Evolutionary conservation across 208 protist species (phyloP), one percentile per base, ranked within the genome.

Genomic region (Crithidia sp.): DNA sequence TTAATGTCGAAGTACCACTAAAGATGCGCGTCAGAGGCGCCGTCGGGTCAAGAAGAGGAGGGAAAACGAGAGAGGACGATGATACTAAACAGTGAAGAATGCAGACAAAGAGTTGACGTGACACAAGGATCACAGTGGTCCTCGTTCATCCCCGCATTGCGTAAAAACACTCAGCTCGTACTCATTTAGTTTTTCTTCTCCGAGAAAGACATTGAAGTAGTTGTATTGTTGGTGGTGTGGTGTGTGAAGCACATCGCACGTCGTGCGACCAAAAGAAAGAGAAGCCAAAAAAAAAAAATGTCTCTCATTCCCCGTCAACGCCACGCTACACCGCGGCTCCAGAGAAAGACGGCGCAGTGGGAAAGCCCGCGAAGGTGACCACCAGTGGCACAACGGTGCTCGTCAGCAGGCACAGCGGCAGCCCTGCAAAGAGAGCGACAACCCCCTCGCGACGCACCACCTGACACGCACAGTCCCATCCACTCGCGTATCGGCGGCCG

Each of bases 401-500:
- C 56, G 59, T 68, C 16, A 81, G 39, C 28, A 81, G 53, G 39
- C 71, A 76, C 41, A 76, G 63, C 53, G 68, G 69, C 45, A 76
- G 67, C n/a, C 77, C 77, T 8, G 70, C 66, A 36, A 76, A 68
- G 39, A 82, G 64, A 13, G 61, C 70, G 8, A 65, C 9, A 9
- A 56, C 54, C 2, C 77, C 77, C 36, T 82, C 77, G 14, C 50
- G 56, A 2, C 49, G 69, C 61, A 53, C 69, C 49, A 82, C 64
- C 44, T 77, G 66, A 4, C 49, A 13, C 0, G 62, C 77, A 19
- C 77, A 75, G 56, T 76, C 63, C 67, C 52, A 71, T 17, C 65
- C 77, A 63, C 41, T 82, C 10, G 58, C 45, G 67, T 82, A 82
- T 50, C 77, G 70, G 60, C 74, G 74, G 17, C 74, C 66, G 13